Evolutionary conservation across 495 filamentous ascomycete species (phyloP).

Genomic region (Rusavskia elegans): DNA sequence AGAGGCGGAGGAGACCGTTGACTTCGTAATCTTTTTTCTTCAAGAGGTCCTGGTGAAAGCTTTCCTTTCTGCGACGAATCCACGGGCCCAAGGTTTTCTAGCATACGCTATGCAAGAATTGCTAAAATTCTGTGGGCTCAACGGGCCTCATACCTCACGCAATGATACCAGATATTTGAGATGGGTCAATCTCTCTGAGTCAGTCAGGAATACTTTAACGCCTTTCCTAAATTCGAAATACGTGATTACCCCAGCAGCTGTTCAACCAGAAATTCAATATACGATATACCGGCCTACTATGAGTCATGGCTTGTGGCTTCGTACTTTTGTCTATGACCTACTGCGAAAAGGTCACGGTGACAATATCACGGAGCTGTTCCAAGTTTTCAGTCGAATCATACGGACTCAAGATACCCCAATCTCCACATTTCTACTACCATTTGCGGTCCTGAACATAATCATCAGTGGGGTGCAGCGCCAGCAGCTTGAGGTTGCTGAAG

Average conservation of each 20-base stretch:
- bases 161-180: constrained; percentile 41
- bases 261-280: constrained; percentile 41
- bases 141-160: constrained; percentile 33
- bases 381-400: constrained; percentile 63
- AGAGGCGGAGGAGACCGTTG: constrained; percentile 58
- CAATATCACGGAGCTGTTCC: constrained; percentile 59
- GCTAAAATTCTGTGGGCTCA: constrained; percentile 57
- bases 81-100: constrained; percentile 73
- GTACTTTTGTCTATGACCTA: constrained; percentile 63
- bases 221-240: constrained; percentile 79
- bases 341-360: constrained; percentile 54
- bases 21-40: constrained; percentile 74
- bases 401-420: constrained; percentile 70
- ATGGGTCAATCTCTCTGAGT: constrained; percentile 63
- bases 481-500: constrained; percentile 46
- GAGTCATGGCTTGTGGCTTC: constrained; percentile 69
- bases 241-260: constrained; percentile 38
- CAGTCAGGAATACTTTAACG: constrained; percentile 58
- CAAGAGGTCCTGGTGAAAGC: constrained; percentile 78
- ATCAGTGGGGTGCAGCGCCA: constrained; percentile 51
- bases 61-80: constrained; percentile 76
- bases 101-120: constrained; percentile 90
- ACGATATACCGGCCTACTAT: constrained; percentile 53
- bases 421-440: constrained; percentile 74
- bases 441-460: constrained; percentile 62